A percentile compares a stretch with the other conserved stretches of the same genome.
Conservation (phyloP, 257 asterid species). For the Primulina huaijiensis region DNA sequence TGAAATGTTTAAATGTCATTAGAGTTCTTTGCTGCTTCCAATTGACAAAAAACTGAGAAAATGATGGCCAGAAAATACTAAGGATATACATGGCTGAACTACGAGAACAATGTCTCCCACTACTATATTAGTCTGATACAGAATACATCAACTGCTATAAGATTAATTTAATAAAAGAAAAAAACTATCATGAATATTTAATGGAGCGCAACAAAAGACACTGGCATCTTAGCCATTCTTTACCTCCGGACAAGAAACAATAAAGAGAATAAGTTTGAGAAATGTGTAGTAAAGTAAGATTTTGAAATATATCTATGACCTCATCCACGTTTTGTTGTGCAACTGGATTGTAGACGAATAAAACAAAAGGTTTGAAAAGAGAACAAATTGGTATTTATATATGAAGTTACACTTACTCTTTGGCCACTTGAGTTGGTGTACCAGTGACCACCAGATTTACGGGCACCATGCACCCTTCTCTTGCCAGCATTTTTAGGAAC, state of each 20-base stretch:
- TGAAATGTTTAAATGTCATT: not conserved
- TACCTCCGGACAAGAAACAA: conserved; percentile 5
- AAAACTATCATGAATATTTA: not conserved
- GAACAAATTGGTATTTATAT: not conserved
- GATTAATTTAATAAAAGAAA: not conserved
- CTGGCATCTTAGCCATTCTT: not conserved
- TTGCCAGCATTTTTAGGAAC: conserved; percentile 66
- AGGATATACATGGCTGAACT: not conserved
- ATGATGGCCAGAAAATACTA: not conserved
- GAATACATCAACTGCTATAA: not conserved
- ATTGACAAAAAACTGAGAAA: not conserved
- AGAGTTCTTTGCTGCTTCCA: not conserved
- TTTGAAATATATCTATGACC: not conserved
- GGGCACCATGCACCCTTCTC: conserved; percentile 74
- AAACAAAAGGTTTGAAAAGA: not conserved
- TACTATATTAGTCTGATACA: conserved; percentile 17
- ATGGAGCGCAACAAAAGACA: not conserved
- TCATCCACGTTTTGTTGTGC: not conserved
- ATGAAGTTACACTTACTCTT: conserved; percentile 51
- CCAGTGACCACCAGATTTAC: conserved; percentile 79
- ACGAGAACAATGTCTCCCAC: not conserved
- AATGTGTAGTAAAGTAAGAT: not conserved
- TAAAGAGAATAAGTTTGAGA: conserved; percentile 4
- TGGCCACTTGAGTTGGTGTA: conserved; percentile 54
- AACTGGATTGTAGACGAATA: not conserved